Base-by-base conservation (phyloP, 2,329 filamentous ascomycete species). In the Saccharata proteae region DNA sequence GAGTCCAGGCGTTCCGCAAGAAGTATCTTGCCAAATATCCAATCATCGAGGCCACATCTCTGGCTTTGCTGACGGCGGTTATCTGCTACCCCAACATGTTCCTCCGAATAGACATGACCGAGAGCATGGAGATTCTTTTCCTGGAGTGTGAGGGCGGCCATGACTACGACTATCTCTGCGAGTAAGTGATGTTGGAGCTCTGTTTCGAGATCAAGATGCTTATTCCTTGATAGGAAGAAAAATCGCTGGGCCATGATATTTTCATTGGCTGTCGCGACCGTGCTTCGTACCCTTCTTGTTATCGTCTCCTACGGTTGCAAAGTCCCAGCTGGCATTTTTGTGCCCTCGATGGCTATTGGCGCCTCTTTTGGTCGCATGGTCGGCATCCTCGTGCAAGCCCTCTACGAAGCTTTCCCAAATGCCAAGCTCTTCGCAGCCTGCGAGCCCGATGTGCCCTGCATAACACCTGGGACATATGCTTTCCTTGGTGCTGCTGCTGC, bases 11-110 rank as follows among this genome's bases (percentile, higher is more conserved):
- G 1, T 96, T 98, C 55, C 76, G 90, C 34, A 96, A 94, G 62
- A 88, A 84, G 48, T 93, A 93, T 49, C 69, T 98, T 4, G 66
- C 74, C 3, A 71, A 81, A 39, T 90, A 92, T 54, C 80, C 86
- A 5, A 73, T 96, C 18, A 67, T 86, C 3, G 90, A 98, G 55
- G 81, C 85, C 0, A 86, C 84, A 1, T 57, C 93, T 11, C 62
- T 98, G 23, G 86, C 90, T 1, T 72, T 77, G 0, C 69, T 74
- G 6, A 98, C 90, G 4, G 90, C 86, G 7, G 67, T 96, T 15
- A 67, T 98, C n/a, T 94, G 88, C 56, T 98, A 93, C 48, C 90
- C 88, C 1, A 98, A 98, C 46, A 85, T 81, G 54, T 96, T 98
- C 42, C 54, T 98, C 35, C 71, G 83, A 34, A 94, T 96, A 46